Base-by-base conservation (phyloP, 1,139 yeast genomes). In the Magnusiomyces ingens region DNA sequence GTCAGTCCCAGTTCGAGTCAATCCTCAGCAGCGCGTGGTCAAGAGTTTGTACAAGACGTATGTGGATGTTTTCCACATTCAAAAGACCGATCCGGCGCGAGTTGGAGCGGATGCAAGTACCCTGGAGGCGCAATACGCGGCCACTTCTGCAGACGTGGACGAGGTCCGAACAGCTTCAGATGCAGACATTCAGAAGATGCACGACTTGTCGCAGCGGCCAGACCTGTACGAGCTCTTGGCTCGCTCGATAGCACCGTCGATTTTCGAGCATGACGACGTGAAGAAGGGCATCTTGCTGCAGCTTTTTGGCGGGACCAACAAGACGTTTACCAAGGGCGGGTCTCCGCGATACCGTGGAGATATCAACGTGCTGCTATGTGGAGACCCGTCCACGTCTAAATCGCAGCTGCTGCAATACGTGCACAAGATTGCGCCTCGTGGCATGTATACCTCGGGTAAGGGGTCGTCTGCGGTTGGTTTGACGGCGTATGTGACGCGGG, bases 381-480 rank as follows among this genome's bases (percentile, higher is more conserved):
- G 99, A 64, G 99, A 93, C 68, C 99, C 99, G 1, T 91, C 98
- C 10, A 93, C 99, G 2, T 84, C 98, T 12, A 93, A 93, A 68
- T 93, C 99, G 1, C 99, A 93, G 70, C 74, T 93, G 54, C 75
- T 93, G 61, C 94, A 90, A 65, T 93, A 93, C 62, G 98, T 93
- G 50, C 99, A 93, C 71, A 89, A 91, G 67, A 93, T 93, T 60
- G 95, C 99, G 0, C 99, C 99, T 43, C 78, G 99, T 67, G 99
- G 99, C 62, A 89, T 94, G 44, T 93, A 91, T 69, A 93, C 99
- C 1, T 90, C 97, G 1, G 99, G 99, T 71, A 93, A 93, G 66
- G 99, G 99, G 53, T 90, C 98, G 0, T 93, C 99, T 22, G 99
- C 99, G 0, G 99, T 93, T 54, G 99, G 99, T 75, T 77, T 93